A percentile compares a stretch with the other conserved stretches of the same genome.
phyloP scores from a whole-genome alignment of 2,329 filamentous ascomycete genomes.

The Lecanicillium sp. region DNA sequence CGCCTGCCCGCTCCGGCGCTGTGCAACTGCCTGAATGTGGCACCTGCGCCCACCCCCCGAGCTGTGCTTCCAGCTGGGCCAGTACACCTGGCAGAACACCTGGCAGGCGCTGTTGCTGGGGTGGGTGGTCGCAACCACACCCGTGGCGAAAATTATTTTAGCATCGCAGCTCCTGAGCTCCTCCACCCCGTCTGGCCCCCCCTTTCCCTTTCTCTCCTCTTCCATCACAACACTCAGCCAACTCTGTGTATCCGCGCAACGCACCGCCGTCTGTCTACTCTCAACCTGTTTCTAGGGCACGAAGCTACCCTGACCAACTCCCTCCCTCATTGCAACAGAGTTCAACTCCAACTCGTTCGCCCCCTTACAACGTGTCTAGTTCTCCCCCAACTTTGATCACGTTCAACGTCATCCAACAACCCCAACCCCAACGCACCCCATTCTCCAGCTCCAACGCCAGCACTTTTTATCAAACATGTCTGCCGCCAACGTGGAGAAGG shows the following conservation, averaged over 20 bases:
- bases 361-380: conserved; percentile 28
- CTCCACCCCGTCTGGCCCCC: conserved; percentile 21
- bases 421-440: conserved; percentile 36
- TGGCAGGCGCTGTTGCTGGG: not conserved
- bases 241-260: conserved; percentile 39
- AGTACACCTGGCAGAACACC: not conserved
- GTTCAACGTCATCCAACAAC: conserved; percentile 37
- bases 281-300: conserved; percentile 66
- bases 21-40: too few species aligned
- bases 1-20: conserved; percentile 2
- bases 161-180: conserved; percentile 21
- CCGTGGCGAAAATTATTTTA: conserved; percentile 32
- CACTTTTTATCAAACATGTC: conserved; percentile 65
- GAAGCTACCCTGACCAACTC: conserved; percentile 68
- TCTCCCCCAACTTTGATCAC: conserved; percentile 36
- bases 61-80: not conserved
- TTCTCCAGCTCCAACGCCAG: conserved; percentile 31
- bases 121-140: too few species aligned
- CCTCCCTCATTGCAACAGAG: conserved; percentile 63
- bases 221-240: conserved; percentile 36
- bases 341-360: conserved; percentile 40
- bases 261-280: conserved; percentile 37
- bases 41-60: too few species aligned
- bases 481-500: conserved; percentile 58
- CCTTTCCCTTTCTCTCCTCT: conserved; percentile 22